Base-by-base conservation (phyloP, 2,329 filamentous ascomycete species). In the Plenodomus biglobosus region DNA sequence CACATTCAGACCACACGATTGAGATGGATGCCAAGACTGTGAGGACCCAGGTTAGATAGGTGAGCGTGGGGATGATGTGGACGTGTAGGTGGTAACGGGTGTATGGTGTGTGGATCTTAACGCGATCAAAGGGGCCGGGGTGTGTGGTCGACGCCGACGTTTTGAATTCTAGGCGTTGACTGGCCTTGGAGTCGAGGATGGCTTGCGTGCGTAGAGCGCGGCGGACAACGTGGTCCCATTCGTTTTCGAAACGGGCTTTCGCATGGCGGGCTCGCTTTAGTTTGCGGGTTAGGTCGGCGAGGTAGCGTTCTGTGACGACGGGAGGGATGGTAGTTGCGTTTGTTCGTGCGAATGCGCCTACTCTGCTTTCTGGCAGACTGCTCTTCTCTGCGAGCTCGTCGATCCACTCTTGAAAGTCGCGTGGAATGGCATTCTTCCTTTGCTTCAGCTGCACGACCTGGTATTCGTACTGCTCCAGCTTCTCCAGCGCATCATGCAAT, bases 1-100 rank as follows among this genome's bases (percentile, higher is more conserved):
- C 84, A 46, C 96, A 75, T 76, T 99, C 94, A 1, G 92, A 96
- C 91, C 92, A 97, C 42, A 97, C 81, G 52, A 99, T 87, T 59
- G 85, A 88, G 41, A 84, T 78, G 0, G 94, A 97, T 1, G 90
- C 91, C 0, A 87, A 66, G 0, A 86, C 80, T 18, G 95, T 79
- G 47, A 94, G 64, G 1, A 75, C 74, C n/a, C 88, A 90, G 4
- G 88, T 70, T 7, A 77, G 66, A 38, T 91, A 77, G 41, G 85
- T 84, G 0, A 85, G 56, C 42, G 81, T 82, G 0, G 94, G 94
- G 22, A 94, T 73, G 18, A 92, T 55, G 61, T 90, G 82, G 47
- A 85, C 87, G 67, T 95, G 81, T 41, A 90, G 75, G 21, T 95
- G 73, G 66, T 94, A 92, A 41, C 94, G 86, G 40, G 87, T 85